Evolutionary conservation across 805 yeast species (phyloP).

Genomic region (Komagataella kurtzmanii): DNA sequence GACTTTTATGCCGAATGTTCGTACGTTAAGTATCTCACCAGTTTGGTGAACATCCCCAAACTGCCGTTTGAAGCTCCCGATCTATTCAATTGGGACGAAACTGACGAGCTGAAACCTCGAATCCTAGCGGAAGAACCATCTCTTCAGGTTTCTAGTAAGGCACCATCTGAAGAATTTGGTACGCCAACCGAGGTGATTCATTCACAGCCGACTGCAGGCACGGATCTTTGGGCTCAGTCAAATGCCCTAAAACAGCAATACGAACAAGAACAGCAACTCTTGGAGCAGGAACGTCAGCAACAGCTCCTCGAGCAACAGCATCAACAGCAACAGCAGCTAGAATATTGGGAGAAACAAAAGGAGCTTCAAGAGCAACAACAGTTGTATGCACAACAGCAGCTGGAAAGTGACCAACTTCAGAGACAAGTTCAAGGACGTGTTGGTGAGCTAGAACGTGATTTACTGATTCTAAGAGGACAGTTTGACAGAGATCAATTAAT

Average conservation of each 20-base stretch:
- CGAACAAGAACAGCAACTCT: slow-evolving; percentile 45
- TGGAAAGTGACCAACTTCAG: slow-evolving; percentile 52
- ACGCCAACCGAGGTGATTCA: slow-evolving; percentile 32
- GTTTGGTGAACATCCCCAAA: slow-evolving; percentile 70
- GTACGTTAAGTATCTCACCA: slow-evolving; percentile 65
- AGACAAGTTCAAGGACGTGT: slow-evolving; percentile 68
- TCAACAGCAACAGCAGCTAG: slow-evolving; percentile 57
- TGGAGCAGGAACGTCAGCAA: slow-evolving; percentile 48
- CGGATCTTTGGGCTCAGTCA: slow-evolving; percentile 25
- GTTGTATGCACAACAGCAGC: slow-evolving; percentile 57
- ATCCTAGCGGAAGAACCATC: slow-evolving; percentile 9
- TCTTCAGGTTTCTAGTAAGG: slow-evolving; percentile 8
- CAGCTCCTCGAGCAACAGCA: slow-evolving; percentile 58
- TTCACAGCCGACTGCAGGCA: slow-evolving; percentile 41
- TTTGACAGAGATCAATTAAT: slow-evolving; percentile 77
- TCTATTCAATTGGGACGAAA: slow-evolving; percentile 32
- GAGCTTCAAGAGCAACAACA: slow-evolving; percentile 55
- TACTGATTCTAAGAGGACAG: slow-evolving; percentile 62
- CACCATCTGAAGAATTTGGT: slow-evolving; percentile 13
- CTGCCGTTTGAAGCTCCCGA: slow-evolving; percentile 48
- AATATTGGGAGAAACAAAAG: slow-evolving; percentile 65
- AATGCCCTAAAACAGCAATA: slow-evolving; percentile 26
- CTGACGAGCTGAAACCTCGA: slow-evolving; percentile 16
- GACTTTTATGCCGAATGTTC: slow-evolving; percentile 89
- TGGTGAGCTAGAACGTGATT: slow-evolving; percentile 71